Evolutionary conservation across 176 grass and related monocot species (phyloP).

Genomic region (Avena atlantica): DNA sequence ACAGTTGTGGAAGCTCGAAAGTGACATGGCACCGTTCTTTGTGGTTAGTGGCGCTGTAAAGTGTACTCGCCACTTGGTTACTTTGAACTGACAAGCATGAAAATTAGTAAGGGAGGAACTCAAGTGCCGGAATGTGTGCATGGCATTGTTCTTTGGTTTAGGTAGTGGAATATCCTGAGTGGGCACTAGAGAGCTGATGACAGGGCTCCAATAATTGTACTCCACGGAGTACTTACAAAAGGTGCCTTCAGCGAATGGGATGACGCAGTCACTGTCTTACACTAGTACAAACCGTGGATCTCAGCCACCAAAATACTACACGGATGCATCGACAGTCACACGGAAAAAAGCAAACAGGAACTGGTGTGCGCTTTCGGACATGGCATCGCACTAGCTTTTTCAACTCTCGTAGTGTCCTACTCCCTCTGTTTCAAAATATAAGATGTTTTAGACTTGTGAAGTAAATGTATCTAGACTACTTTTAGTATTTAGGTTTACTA

Average conservation of each 20-base stretch:
- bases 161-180: conserved; percentile 25
- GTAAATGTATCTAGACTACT: too few relatives aligned
- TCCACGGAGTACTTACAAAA: neutral
- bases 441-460: too few relatives aligned
- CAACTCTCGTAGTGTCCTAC: too few relatives aligned
- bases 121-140: neutral
- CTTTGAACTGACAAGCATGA: neutral
- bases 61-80: neutral
- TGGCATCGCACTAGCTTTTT: too few relatives aligned
- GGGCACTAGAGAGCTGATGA: conserved; percentile 19
- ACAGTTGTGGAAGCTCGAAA: neutral
- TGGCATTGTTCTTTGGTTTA: neutral
- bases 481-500: too few relatives aligned
- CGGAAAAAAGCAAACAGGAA: neutral
- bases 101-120: neutral
- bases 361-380: too few relatives aligned
- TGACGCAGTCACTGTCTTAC: neutral
- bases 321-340: neutral
- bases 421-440: too few relatives aligned
- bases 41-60: neutral
- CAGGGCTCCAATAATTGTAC: conserved; percentile 34
- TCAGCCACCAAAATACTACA: neutral
- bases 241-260: neutral
- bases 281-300: neutral
- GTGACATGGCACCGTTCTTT: neutral